phyloP scores from a whole-genome alignment of 768 basidiomycete genomes.

The Auricularia sp. region DNA sequence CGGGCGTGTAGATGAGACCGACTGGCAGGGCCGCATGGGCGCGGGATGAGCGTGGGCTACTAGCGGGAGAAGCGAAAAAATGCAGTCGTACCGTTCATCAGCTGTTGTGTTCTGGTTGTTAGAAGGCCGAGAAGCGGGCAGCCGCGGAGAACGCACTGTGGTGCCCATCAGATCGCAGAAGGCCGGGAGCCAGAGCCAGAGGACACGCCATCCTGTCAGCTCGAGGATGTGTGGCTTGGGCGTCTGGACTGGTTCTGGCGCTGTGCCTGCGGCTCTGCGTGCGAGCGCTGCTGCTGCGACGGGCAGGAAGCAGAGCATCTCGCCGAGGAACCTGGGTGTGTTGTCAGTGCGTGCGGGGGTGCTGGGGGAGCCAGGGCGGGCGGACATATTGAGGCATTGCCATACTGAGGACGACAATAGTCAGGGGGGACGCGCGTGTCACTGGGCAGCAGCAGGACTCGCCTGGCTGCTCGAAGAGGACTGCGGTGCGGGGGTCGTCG shows the following conservation, averaged over 20 bases:
- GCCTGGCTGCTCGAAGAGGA: slow-evolving; percentile 89
- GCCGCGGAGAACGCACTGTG: slow-evolving; percentile 47
- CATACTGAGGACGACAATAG: slow-evolving; percentile 20
- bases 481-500: slow-evolving; percentile 42
- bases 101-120: background rate
- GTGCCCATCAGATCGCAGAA: slow-evolving; percentile 85
- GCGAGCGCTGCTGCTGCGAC: slow-evolving; percentile 60
- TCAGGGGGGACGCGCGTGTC: slow-evolving; percentile 44
- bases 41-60: slow-evolving; percentile 6
- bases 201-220: slow-evolving; percentile 56
- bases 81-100: background rate
- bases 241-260: slow-evolving; percentile 3
- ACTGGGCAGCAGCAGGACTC: slow-evolving; percentile 59
- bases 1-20: slow-evolving; percentile 90
- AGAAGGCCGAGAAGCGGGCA: background rate
- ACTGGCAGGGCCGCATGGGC: slow-evolving; percentile 46
- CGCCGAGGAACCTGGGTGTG: slow-evolving; percentile 50
- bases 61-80: background rate
- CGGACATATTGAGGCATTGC: background rate
- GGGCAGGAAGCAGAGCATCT: slow-evolving; percentile 87
- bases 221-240: slow-evolving; percentile 23
- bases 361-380: background rate
- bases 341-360: slow-evolving; percentile 8
- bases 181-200: slow-evolving; percentile 83
- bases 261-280: slow-evolving; percentile 20